Percentiles rank a stretch among this genome's conserved stretches.
Conservation (phyloP, 1,139 yeast species). For the Hansenula sp. region DNA sequence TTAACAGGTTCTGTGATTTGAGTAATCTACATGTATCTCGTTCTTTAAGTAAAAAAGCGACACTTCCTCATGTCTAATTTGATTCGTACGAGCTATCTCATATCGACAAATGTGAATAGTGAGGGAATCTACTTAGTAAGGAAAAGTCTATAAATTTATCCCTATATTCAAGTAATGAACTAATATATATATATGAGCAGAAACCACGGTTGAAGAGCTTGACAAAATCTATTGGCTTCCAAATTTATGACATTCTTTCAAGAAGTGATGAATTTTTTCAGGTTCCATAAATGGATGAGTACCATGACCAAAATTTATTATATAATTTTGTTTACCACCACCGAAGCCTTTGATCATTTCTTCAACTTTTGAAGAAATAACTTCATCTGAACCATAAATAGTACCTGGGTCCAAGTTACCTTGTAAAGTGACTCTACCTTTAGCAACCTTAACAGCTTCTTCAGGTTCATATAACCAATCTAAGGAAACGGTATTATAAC, state of each 20-base stretch:
- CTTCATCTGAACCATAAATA: constrained; percentile 84
- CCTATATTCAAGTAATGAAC: not conserved
- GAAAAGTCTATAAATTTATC: too few species aligned
- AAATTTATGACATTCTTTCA: constrained; percentile 81
- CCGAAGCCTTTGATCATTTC: constrained; percentile 87
- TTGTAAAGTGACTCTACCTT: constrained; percentile 81
- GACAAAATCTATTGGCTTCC: constrained; percentile 52
- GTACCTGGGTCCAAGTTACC: constrained; percentile 96
- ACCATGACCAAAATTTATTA: constrained; percentile 95
- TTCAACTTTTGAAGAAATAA: constrained; percentile 76
- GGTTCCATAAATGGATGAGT: constrained; percentile 98
- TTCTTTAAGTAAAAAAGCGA: too few species aligned
- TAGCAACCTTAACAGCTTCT: constrained; percentile 76
- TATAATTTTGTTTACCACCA: constrained; percentile 87
- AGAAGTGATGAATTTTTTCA: constrained; percentile 76
- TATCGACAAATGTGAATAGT: too few species aligned
- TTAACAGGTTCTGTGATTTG: too few species aligned
- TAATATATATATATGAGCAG: too few species aligned
- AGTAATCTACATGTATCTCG: too few species aligned
- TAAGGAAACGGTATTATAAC: constrained; percentile 82
- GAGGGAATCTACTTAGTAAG: too few species aligned
- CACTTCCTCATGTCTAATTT: too few species aligned
- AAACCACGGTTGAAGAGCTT: too few species aligned
- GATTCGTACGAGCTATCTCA: too few species aligned
- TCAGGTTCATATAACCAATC: constrained; percentile 91